Evolutionary conservation across 768 basidiomycete species (phyloP).

Genomic region (Termitomyces sp.): DNA sequence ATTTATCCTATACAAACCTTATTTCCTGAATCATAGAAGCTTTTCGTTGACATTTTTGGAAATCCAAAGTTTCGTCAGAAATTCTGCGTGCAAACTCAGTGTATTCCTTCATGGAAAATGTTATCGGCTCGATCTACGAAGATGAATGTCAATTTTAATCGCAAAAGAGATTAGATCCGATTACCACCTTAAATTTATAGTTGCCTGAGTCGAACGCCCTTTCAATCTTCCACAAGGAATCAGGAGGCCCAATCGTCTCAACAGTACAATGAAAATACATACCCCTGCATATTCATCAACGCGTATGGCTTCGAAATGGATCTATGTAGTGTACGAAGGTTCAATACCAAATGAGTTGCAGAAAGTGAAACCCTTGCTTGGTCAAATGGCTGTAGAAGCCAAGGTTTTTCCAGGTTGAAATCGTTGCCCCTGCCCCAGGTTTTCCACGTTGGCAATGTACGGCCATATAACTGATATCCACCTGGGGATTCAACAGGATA

Average conservation of each 20-base stretch:
- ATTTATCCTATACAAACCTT: constrained; percentile 26
- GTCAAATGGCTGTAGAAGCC: constrained; percentile 63
- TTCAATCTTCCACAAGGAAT: constrained; percentile 36
- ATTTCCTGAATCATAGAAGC: constrained; percentile 36
- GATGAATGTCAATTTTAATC: constrained; percentile 34
- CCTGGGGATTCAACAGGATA: constrained; percentile 65
- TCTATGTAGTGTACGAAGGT: constrained; percentile 24
- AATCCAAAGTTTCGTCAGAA: constrained; percentile 35
- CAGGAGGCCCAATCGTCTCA: not conserved
- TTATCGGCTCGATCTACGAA: constrained; percentile 42
- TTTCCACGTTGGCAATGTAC: constrained; percentile 64
- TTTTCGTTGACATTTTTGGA: constrained; percentile 35
- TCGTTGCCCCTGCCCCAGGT: constrained; percentile 53
- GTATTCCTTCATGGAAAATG: constrained; percentile 54
- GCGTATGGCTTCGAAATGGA: constrained; percentile 46
- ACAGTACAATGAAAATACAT: not conserved
- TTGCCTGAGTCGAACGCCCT: constrained; percentile 48
- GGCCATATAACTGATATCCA: constrained; percentile 7
- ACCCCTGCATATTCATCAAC: constrained; percentile 51
- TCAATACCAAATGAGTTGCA: not conserved
- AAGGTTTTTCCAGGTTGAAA: constrained; percentile 46
- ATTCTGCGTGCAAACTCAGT: constrained; percentile 37
- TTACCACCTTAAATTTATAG: constrained; percentile 46
- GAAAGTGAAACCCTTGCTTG: constrained; percentile 32
- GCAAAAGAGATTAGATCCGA: not conserved